Conservation (phyloP, 163 green algal species). For the Volvox carteri region DNA sequence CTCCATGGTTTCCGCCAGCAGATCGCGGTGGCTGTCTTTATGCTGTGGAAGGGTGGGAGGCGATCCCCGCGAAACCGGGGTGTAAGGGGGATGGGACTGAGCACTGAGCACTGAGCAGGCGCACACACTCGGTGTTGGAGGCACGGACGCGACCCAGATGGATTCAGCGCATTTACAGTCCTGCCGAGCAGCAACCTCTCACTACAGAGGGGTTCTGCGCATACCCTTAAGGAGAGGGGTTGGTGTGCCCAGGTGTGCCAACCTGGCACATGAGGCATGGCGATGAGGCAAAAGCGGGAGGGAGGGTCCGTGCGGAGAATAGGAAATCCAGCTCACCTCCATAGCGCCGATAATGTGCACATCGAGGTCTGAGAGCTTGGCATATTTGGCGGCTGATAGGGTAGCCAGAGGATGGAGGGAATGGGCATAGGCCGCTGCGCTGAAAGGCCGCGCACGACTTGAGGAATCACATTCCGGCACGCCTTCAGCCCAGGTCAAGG, state of each 20-base stretch:
- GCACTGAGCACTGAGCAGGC: too few relatives aligned
- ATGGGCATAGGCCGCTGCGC: constrained; percentile 6
- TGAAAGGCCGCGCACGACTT: background rate
- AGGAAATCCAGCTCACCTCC: background rate
- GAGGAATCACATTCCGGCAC: background rate
- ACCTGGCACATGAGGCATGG: too few relatives aligned
- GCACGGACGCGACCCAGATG: too few relatives aligned
- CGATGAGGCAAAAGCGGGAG: too few relatives aligned
- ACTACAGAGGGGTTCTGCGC: too few relatives aligned
- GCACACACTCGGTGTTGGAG: too few relatives aligned
- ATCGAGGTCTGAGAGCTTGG: constrained; percentile 40
- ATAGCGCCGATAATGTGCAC: constrained; percentile 18
- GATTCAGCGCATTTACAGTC: too few relatives aligned
- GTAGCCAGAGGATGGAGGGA: constrained; percentile 7
- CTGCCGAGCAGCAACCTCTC: too few relatives aligned
- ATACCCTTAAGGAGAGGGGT: too few relatives aligned
- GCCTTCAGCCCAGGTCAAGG: background rate
- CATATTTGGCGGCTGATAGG: constrained; percentile 22
- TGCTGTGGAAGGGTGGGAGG: background rate
- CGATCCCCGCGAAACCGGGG: background rate
- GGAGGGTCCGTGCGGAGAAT: too few relatives aligned
- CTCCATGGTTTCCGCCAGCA: constrained; percentile 47
- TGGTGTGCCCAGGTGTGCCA: too few relatives aligned
- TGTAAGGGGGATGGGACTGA: too few relatives aligned
- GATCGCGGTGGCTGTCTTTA: constrained; percentile 1